Percentiles rank a stretch among this genome's conserved stretches.
phyloP scores from a whole-genome alignment of 495 filamentous ascomycete species.

The Cryomyces minteri region DNA sequence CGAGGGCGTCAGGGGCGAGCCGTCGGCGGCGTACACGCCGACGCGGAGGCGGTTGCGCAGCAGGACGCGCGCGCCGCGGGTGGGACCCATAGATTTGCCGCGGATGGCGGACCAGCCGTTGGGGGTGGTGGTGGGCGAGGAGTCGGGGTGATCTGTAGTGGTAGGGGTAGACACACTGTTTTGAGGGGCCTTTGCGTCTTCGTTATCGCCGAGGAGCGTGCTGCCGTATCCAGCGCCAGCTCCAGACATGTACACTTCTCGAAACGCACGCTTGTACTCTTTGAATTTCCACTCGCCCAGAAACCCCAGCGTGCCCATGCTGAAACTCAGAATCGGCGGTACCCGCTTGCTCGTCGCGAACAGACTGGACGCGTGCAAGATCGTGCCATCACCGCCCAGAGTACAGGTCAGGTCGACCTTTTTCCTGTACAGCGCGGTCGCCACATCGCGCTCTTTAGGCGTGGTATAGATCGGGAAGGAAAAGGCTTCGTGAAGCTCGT shows the following conservation, averaged over 20 bases:
- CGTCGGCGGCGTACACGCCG: constrained; percentile 46
- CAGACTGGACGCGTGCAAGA: constrained; percentile 75
- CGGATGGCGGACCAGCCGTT: constrained; percentile 53
- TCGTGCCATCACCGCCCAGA: constrained; percentile 89
- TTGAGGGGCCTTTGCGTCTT: constrained; percentile 18
- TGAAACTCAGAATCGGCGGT: constrained; percentile 85
- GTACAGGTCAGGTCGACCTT: constrained; percentile 81
- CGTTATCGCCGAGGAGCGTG: not conserved
- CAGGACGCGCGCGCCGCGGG: constrained; percentile 56
- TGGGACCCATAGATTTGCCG: constrained; percentile 65
- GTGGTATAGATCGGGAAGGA: constrained; percentile 60
- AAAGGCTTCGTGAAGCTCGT: constrained; percentile 51
- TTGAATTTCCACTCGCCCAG: constrained; percentile 90
- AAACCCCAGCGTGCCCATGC: constrained; percentile 92
- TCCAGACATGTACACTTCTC: constrained; percentile 87
- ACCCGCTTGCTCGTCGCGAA: constrained; percentile 70
- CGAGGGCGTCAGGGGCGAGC: constrained; percentile 13
- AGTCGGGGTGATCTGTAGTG: not conserved
- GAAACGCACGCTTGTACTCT: constrained; percentile 77
- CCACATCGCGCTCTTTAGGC: not conserved
- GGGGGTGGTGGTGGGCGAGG: constrained; percentile 6
- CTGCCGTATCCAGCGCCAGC: constrained; percentile 31
- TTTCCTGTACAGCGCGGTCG: constrained; percentile 20
- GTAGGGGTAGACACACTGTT: not conserved
- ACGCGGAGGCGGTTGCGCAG: constrained; percentile 75